Evolutionary conservation across 2,329 filamentous ascomycete genomes (phyloP), one percentile per base, ranked within the genome.

Genomic region (Leptodontidium sp.): DNA sequence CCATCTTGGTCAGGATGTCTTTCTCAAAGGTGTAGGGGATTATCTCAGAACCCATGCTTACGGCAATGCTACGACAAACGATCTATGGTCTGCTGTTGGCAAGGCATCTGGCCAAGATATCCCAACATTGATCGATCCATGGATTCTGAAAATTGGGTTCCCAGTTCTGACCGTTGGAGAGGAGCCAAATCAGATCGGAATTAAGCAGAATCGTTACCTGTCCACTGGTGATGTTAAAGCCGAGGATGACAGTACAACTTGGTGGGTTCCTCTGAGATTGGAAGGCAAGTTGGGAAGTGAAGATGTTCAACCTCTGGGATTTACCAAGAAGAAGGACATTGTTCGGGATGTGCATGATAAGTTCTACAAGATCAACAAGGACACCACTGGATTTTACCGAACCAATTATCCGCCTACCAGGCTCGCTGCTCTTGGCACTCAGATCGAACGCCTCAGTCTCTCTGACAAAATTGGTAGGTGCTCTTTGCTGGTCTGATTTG

Each of bases 91-190:
- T 68, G 93, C 95, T 9, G 84, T 99, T 59, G 93, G 91, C 78
- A 89, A 97, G 76, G 93, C 92, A 4, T 98, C 95, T 9, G 93
- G 93, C 43, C 89, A 93, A 79, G 92, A 98, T 77, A 91, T 99
- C 45, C 90, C 91, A 73, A 85, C 85, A 61, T 91, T 98, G 77
- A 99, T 99, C 94, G 86, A 93, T 73, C 90, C 92, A 21, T 99
- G 96, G 96, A 97, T 98, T 77, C 90, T 91, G 75, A 96, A 95
- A 82, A 97, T 98, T 73, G 96, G 96, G 1, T 97, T 97, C 81
- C 96, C 96, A 0, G 90, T 98, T 15, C 82, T 99, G 24, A 97
- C 92, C 1, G 88, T 98, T 17, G 86, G 91, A 26, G 96, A 98
- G 81, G 90, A 95, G 79, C 88, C 90, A 67, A 91, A 92, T 17